Evolutionary conservation across 2,329 filamentous ascomycete genomes (phyloP), one percentile per base, ranked within the genome.

Genomic region (Calonectria ilicicola): DNA sequence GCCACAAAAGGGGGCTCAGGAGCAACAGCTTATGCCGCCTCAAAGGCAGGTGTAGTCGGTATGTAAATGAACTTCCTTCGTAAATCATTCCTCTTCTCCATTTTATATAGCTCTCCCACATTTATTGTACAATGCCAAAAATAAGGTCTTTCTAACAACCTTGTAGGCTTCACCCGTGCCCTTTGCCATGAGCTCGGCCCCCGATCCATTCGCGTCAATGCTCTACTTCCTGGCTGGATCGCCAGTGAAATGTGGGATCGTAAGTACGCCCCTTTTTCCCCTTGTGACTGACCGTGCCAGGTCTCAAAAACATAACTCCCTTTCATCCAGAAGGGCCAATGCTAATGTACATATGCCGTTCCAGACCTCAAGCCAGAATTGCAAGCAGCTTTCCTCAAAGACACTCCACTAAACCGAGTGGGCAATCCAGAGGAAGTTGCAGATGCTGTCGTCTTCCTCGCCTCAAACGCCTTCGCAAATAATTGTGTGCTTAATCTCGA

Each of bases 401-500:
- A 86, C 63, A 95, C 95, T 63, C 94, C 94, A 1, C 81, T 82
- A 3, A 77, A 79, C 90, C 91, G 95, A 35, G 91, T 96, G 74
- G 95, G 94, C 19, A 84, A 86, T 40, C 86, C 89, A 9, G 87
- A 90, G 29, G 95, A 98, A 82, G 90, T 97, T 38, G 95, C 95
- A n/a, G 92, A 96, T 80, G 95, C 95, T 67, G 94, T 93, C 58
- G 81, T 93, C 32, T 98, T 97, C 82, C 88, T 98, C 19, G 93
- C 91, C 35, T 88, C 89, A 58, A 98, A 97, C 82, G 86, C 90
- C 74, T 98, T 96, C 84, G 94, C 95, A 69, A 96, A 96, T 82
- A 97, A 97, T 76, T 97, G 94, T 82, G 89, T 96, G 64, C 87
- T 98, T 65, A 97, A 96, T 82, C 87, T 98, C 32, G 95, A 98